Evolutionary conservation across 1,284 basidiomycete genomes (phyloP).

Genomic region (Sporisorium sorghi): DNA sequence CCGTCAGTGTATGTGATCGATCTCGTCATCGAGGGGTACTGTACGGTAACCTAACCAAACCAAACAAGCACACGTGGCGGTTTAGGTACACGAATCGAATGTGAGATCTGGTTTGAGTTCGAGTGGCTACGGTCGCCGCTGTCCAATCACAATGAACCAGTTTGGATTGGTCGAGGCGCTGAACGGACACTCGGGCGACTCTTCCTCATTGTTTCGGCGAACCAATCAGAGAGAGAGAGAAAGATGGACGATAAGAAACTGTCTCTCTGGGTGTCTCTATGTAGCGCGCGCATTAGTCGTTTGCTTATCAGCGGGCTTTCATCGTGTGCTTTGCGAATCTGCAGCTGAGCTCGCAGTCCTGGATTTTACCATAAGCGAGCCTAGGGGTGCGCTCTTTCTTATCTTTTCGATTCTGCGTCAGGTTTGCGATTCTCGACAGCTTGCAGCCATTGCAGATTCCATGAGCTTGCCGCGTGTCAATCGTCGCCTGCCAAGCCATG

Average conservation of each 20-base stretch:
- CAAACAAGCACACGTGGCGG: too few species aligned
- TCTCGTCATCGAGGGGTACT: too few species aligned
- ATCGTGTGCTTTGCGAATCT: background rate
- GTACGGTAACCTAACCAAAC: too few species aligned
- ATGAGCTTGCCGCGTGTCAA: too few species aligned
- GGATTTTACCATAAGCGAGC: background rate
- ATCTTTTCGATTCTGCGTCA: slow-evolving; percentile 10
- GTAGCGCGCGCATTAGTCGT: background rate
- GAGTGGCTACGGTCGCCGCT: too few species aligned
- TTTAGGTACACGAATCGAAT: too few species aligned
- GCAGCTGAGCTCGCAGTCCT: background rate
- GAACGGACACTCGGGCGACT: slow-evolving; percentile 18
- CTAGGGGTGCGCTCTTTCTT: slow-evolving; percentile 6
- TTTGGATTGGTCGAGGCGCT: background rate
- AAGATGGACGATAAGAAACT: slow-evolving; percentile 1
- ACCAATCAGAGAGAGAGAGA: slow-evolving; percentile 5
- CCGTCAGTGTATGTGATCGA: background rate
- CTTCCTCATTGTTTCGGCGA: background rate
- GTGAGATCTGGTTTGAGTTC: background rate
- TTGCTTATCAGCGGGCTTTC: slow-evolving; percentile 8
- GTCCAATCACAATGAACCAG: background rate
- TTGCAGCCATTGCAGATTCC: too few species aligned
- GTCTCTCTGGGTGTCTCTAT: background rate
- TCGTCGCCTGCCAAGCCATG: background rate
- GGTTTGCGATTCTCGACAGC: slow-evolving; percentile 3